Percentiles rank a stretch among this genome's conserved stretches.
phyloP scores from a whole-genome alignment of 2,329 filamentous ascomycete species.

The Daldinia sp. region DNA sequence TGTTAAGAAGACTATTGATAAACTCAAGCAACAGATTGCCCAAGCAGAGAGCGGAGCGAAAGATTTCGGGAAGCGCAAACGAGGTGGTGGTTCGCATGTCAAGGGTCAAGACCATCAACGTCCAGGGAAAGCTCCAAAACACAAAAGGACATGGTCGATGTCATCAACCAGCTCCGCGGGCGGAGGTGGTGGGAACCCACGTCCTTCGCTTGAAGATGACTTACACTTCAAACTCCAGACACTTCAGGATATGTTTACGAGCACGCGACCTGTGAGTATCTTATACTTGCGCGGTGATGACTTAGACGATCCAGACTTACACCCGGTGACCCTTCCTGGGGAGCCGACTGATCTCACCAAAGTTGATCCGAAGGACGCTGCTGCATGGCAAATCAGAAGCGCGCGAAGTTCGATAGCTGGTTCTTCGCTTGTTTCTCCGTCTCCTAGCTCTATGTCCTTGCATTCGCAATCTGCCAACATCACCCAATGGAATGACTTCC shows the following conservation, averaged over 20 bases:
- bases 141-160: constrained; percentile 96
- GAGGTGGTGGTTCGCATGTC: constrained; percentile 58
- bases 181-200: constrained; percentile 55
- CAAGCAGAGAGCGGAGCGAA: constrained; percentile 78
- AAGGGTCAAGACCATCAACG: constrained; percentile 66
- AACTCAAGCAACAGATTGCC: constrained; percentile 91
- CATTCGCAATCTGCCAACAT: constrained; percentile 66
- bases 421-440: constrained; percentile 74
- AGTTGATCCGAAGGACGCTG: constrained; percentile 61
- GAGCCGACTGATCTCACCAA: constrained; percentile 72
- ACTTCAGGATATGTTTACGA: constrained; percentile 89
- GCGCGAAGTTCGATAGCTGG: constrained; percentile 68
- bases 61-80: constrained; percentile 74
- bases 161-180: constrained; percentile 78
- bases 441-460: constrained; percentile 73
- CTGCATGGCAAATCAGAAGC: constrained; percentile 65
- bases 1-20: constrained; percentile 96
- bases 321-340: constrained; percentile 79
- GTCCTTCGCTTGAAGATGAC: constrained; percentile 76
- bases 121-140: constrained; percentile 86
- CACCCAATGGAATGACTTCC: constrained; percentile 69
- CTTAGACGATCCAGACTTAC: constrained; percentile 81
- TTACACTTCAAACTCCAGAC: constrained; percentile 81
- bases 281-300: constrained; percentile 83
- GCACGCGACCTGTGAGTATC: constrained; percentile 81